phyloP scores from a whole-genome alignment of 2,329 filamentous ascomycete species.

The Diaporthe sp. region DNA sequence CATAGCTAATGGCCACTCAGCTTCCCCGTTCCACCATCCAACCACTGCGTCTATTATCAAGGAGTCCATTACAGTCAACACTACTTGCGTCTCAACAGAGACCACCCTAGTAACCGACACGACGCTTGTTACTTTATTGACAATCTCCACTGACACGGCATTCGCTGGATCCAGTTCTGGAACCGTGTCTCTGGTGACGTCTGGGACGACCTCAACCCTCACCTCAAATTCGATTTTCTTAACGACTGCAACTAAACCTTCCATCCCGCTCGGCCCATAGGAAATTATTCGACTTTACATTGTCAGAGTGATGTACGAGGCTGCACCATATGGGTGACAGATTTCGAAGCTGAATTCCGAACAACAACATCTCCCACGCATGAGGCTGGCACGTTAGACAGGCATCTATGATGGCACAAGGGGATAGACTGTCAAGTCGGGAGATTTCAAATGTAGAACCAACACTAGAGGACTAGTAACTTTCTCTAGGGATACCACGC shows the following conservation, averaged over 20 bases:
- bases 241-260: neutral
- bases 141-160: conserved; percentile 20
- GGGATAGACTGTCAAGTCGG: neutral
- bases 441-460: no score
- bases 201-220: neutral
- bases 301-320: neutral
- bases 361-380: neutral
- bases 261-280: neutral
- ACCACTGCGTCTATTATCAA: neutral
- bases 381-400: neutral
- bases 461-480: neutral
- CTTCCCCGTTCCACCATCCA: neutral
- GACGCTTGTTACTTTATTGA: conserved; percentile 15
- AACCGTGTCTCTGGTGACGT: conserved; percentile 3
- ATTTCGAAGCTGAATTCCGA: neutral
- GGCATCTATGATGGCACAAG: neutral
- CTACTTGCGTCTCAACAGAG: conserved; percentile 22
- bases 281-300: neutral
- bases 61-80: conserved; percentile 23
- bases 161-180: neutral
- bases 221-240: neutral
- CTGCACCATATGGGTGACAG: no score
- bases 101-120: conserved; percentile 22
- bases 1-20: neutral
- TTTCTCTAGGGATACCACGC: neutral